Conservation (phyloP, 116 monocot species). For the Cymodocea nodosa region DNA sequence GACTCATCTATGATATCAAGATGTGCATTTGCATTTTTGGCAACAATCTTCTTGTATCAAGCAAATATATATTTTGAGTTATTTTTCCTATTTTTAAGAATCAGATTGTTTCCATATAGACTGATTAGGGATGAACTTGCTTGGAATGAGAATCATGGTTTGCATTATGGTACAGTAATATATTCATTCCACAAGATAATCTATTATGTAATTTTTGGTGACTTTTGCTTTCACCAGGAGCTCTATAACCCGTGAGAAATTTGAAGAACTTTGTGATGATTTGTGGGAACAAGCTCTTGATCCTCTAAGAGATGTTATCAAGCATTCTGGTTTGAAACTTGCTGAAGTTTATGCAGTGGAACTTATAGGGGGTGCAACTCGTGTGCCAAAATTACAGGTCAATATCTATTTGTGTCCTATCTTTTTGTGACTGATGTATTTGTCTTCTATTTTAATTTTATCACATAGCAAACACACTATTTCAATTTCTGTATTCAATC, state of each 20-base stretch:
- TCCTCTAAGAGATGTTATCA: constrained; percentile 71
- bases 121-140: too few relatives aligned
- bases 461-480: too few relatives aligned
- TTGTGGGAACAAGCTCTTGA: constrained; percentile 67
- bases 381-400: constrained; percentile 97
- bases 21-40: neutral
- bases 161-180: too few relatives aligned
- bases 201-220: too few relatives aligned
- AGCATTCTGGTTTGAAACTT: constrained; percentile 50
- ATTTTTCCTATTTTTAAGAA: too few relatives aligned
- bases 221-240: constrained; percentile 41
- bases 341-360: constrained; percentile 93
- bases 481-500: too few relatives aligned
- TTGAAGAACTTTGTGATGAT: constrained; percentile 94
- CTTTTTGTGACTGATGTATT: neutral
- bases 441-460: neutral
- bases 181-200: too few relatives aligned
- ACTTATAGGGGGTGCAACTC: constrained; percentile 93
- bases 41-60: too few relatives aligned
- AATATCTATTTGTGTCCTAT: neutral
- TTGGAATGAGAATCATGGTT: too few relatives aligned
- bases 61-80: too few relatives aligned
- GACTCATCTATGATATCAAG: neutral
- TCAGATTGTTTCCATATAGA: too few relatives aligned
- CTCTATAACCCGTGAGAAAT: constrained; percentile 91